These are phyloP conservation scores for Ganoderma lucidum DNA, from an alignment of 1,284 basidiomycete genomes.

Conservation along the genomic window DNA sequence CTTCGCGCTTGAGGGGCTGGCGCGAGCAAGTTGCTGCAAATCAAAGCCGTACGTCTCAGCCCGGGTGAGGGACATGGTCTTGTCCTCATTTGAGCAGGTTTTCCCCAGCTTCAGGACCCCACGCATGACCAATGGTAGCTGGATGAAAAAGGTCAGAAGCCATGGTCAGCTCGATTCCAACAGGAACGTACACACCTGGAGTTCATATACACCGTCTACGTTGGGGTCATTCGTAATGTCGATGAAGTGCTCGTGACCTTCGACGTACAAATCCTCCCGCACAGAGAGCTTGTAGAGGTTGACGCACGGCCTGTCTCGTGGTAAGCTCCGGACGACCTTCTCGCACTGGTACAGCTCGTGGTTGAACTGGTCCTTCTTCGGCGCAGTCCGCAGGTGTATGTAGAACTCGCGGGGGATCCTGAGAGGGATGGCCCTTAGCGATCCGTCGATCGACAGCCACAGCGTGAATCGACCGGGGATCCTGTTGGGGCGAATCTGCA, in stretches of 20 bases:
- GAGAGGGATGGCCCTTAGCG: constrained; percentile 82
- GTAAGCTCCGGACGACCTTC: constrained; percentile 82
- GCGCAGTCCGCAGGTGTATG: constrained; percentile 82
- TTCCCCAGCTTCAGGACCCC: constrained; percentile 89
- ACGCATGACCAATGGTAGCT: constrained; percentile 89
- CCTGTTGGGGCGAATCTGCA: constrained; percentile 86
- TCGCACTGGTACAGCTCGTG: constrained; percentile 76
- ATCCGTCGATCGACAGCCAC: constrained; percentile 89
- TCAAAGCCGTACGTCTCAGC: constrained; percentile 90
- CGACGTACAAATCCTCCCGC: constrained; percentile 84
- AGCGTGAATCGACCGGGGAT: constrained; percentile 88
- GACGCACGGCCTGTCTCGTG: constrained; percentile 78
- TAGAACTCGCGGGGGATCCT: constrained; percentile 94
- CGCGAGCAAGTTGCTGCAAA: constrained; percentile 82
- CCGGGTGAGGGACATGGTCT: constrained; percentile 79
- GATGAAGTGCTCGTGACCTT: constrained; percentile 91
- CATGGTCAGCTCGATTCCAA: neutral
- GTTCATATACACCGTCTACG: constrained; percentile 95
- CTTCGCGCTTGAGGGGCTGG: constrained; percentile 63
- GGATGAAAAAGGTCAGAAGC: constrained; percentile 6
- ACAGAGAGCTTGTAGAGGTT: constrained; percentile 90
- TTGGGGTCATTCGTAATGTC: constrained; percentile 94
- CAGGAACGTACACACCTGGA: constrained; percentile 64
- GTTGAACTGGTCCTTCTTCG: constrained; percentile 70
- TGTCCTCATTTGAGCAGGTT: constrained; percentile 77